phyloP scores from a whole-genome alignment of 225 moss, liverwort and hornwort genomes.

The Lunularia cruciata region DNA sequence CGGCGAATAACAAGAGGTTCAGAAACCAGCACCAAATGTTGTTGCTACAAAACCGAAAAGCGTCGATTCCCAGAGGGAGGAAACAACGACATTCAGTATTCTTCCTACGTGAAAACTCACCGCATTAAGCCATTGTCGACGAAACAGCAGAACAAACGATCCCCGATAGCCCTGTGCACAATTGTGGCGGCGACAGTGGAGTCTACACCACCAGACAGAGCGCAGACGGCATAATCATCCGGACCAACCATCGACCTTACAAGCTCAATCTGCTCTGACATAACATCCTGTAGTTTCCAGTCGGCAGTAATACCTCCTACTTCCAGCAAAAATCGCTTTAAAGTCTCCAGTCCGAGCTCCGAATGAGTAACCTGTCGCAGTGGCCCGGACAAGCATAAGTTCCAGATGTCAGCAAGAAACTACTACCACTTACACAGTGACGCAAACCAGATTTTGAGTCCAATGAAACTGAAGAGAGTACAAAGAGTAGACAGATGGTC shows the following conservation, averaged over 20 bases:
- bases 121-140: conserved; percentile 84
- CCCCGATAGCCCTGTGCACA: conserved; percentile 77
- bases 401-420: background rate
- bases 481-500: background rate
- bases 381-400: background rate
- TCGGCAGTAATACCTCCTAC: conserved; percentile 63
- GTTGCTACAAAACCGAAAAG: background rate
- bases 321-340: conserved; percentile 62
- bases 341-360: conserved; percentile 65
- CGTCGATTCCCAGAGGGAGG: background rate
- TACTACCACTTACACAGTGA: too few relatives aligned
- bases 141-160: conserved; percentile 77
- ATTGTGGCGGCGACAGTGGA: conserved; percentile 79
- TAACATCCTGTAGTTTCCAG: conserved; percentile 77
- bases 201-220: conserved; percentile 86
- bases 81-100: background rate
- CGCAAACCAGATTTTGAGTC: background rate
- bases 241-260: conserved; percentile 56
- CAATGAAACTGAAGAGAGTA: background rate
- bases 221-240: conserved; percentile 70
- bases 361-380: conserved; percentile 67
- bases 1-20: too few relatives aligned
- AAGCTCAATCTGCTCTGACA: conserved; percentile 62
- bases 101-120: conserved; percentile 24
- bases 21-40: background rate